Conservation (phyloP, 345 rosid species). For the Syzygium oleosum region DNA sequence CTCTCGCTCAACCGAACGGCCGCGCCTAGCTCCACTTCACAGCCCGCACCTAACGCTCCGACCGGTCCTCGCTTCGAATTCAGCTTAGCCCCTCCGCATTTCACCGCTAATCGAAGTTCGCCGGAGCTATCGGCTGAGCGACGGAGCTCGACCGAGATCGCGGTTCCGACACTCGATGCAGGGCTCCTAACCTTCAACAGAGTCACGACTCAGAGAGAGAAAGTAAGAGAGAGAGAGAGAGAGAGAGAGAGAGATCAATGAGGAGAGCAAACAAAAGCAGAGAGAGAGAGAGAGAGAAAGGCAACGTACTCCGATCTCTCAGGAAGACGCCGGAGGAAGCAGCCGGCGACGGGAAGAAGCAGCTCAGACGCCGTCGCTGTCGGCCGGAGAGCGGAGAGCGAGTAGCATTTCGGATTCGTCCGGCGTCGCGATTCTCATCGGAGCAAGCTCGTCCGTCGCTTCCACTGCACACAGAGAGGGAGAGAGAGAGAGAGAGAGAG, state of each 20-base stretch:
- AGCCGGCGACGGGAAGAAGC: background rate
- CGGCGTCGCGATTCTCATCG: background rate
- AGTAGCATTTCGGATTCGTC: background rate
- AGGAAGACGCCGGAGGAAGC: background rate
- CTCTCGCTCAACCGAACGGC: background rate
- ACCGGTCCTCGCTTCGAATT: background rate
- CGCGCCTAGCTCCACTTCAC: background rate
- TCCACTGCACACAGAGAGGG: background rate
- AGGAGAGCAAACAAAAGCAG: background rate
- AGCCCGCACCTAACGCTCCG: background rate
- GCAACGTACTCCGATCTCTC: background rate
- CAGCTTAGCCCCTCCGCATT: background rate
- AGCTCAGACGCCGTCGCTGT: background rate
- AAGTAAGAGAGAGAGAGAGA: background rate
- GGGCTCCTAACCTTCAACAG: background rate
- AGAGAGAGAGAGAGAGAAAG: background rate
- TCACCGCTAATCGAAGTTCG: background rate
- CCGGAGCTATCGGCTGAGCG: background rate
- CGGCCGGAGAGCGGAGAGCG: background rate
- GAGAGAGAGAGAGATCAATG: background rate
- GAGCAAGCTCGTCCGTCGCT: background rate
- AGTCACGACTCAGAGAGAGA: background rate
- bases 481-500: background rate
- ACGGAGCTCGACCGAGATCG: background rate
- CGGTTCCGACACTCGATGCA: background rate